Evolutionary conservation across 768 basidiomycete genomes (phyloP).

Genomic region (Cyclocybe cylindracea): DNA sequence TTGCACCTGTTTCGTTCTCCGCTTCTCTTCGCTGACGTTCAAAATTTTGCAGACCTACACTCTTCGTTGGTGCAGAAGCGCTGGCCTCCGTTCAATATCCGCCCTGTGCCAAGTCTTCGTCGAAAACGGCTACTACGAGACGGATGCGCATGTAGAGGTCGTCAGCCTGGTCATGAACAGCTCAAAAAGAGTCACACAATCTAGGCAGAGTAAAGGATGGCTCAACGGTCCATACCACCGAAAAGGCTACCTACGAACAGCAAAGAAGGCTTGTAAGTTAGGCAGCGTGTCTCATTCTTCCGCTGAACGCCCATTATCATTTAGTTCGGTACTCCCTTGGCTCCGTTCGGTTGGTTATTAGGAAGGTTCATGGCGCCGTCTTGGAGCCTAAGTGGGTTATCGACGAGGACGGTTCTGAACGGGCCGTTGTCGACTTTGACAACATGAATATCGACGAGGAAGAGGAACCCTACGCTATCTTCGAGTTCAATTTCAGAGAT

Average conservation of each 20-base stretch:
- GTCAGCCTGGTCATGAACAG: conserved; percentile 3
- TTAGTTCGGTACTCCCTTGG: background rate
- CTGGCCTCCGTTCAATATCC: background rate
- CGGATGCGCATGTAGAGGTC: background rate
- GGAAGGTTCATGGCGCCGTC: background rate
- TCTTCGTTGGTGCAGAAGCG: conserved; percentile 3
- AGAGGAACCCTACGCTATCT: conserved; percentile 1
- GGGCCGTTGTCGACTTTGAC: background rate
- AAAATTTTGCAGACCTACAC: background rate
- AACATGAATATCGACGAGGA: conserved; percentile 6
- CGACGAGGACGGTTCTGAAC: background rate
- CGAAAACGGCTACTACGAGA: background rate
- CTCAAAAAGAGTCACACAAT: background rate
- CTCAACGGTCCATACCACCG: conserved; percentile 4
- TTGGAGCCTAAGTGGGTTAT: background rate
- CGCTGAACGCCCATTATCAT: too few relatives aligned
- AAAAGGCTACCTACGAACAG: background rate
- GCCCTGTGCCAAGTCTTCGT: conserved; percentile 7
- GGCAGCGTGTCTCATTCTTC: too few relatives aligned
- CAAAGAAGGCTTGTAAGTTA: background rate
- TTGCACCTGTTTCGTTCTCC: background rate
- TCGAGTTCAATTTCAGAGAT: background rate
- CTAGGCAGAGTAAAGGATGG: background rate
- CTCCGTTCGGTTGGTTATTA: conserved; percentile 3
- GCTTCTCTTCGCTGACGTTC: background rate